Conservation (phyloP, 2,329 filamentous ascomycete genomes). For the Pseudogymnoascus sp. region DNA sequence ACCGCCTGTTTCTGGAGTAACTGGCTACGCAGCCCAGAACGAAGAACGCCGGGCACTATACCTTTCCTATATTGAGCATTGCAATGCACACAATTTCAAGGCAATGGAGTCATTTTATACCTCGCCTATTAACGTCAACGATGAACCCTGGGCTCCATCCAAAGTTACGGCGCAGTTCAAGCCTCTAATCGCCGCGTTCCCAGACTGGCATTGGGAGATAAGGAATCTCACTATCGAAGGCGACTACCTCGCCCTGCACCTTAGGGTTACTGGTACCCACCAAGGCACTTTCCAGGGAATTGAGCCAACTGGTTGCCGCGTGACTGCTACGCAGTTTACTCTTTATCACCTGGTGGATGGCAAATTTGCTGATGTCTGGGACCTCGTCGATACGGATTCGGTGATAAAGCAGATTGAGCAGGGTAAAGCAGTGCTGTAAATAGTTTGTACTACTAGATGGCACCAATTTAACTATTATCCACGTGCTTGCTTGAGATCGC, state of each 20-base stretch:
- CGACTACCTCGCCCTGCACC: background rate
- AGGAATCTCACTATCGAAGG: background rate
- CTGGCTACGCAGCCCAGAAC: background rate
- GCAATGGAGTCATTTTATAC: background rate
- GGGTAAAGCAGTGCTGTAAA: background rate
- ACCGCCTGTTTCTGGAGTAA: background rate
- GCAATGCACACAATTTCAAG: background rate
- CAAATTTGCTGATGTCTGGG: background rate
- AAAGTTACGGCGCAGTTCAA: background rate
- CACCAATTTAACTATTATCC: too few species aligned
- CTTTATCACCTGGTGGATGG: background rate
- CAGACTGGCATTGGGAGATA: background rate
- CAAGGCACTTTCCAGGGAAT: background rate
- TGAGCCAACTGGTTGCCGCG: background rate
- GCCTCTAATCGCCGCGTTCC: background rate
- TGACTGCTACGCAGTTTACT: background rate
- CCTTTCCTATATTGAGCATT: background rate
- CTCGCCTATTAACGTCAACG: background rate
- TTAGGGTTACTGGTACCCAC: background rate
- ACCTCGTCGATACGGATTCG: background rate
- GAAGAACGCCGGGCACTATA: background rate
- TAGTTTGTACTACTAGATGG: background rate
- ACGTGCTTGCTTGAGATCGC: too few species aligned
- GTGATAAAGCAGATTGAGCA: background rate
- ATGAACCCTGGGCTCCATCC: background rate